Conservation (phyloP, 805 yeast species). For the Nakazawaea holstii region DNA sequence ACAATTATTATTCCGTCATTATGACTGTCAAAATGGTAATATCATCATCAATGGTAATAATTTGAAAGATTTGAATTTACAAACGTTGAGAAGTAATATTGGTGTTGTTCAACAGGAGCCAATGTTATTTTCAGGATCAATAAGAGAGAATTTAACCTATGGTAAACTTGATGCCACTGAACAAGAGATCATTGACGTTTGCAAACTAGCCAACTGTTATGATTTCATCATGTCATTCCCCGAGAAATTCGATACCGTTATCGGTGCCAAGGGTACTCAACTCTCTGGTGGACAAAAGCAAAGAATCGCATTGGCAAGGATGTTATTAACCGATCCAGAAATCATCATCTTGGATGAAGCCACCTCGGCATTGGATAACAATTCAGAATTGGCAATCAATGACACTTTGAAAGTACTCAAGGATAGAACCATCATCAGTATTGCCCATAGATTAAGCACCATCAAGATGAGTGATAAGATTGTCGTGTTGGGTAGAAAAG, state of each 20-base stretch:
- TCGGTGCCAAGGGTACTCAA: conserved; percentile 86
- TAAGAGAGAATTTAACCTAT: conserved; percentile 77
- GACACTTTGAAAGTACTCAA: conserved; percentile 57
- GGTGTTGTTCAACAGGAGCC: conserved; percentile 97
- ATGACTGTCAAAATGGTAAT: conserved; percentile 67
- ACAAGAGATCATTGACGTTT: conserved; percentile 55
- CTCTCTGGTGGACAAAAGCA: conserved; percentile 95
- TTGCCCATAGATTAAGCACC: conserved; percentile 89
- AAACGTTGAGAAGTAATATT: conserved; percentile 63
- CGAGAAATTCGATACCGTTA: conserved; percentile 70
- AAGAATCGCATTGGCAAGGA: conserved; percentile 85
- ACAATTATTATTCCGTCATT: conserved; percentile 73
- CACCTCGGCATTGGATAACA: conserved; percentile 88
- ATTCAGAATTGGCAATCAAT: conserved; percentile 81
- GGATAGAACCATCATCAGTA: conserved; percentile 69
- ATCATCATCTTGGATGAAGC: conserved; percentile 90
- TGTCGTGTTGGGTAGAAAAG: conserved; percentile 61
- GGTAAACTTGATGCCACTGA: conserved; percentile 60
- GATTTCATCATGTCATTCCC: conserved; percentile 73
- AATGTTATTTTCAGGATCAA: conserved; percentile 77
- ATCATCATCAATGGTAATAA: conserved; percentile 62
- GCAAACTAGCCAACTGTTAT: conserved; percentile 66
- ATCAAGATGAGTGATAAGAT: conserved; percentile 78
- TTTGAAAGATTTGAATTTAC: conserved; percentile 60
- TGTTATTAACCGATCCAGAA: conserved; percentile 72